Base-by-base conservation (phyloP, 768 basidiomycete genomes). In the Lanmaoa rubissima region DNA sequence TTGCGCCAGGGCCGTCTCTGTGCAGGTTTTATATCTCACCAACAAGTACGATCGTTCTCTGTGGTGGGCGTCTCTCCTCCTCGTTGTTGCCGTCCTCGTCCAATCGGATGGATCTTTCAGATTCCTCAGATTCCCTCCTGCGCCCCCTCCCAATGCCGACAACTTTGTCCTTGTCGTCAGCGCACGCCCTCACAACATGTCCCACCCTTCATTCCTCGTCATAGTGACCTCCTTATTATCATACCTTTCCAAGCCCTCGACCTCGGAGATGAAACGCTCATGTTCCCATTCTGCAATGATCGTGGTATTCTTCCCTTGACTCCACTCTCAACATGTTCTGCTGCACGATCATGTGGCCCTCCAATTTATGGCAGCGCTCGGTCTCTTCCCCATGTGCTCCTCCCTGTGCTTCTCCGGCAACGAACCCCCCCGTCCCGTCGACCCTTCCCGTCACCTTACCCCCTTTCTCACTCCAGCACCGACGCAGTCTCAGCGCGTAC, bases 261-360 rank as follows among this genome's bases (percentile, higher is more conserved):
- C 70, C 62, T 72, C 70, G 70, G 70, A 72, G 51, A 72, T 72
- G 70, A 72, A 73, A 39, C 62, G 45, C 68, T 72, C 70, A 69
- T 73, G 69, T 71, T 65, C 55, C 6, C 45, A 38, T 56, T 54
- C 64, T 62, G 34, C 55, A 55, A 45, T 53, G 61, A 65, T 62
- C 64, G 65, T 71, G 68, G 63, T 60, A 60, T 53, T 50, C 67
- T 68, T 60, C 59, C 50, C 39, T 54, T 60, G n/a, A 60, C 67
- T 69, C 71, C 71, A 62, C 60, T 51, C 51, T 53, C 61, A 72
- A 56, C 68, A 71, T 67, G 69, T 59, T 60, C 62, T 64, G 57
- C 69, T 60, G 59, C 58, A 55, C 53, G 46, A 44, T 62, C 69
- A 54, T 63, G 59, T 67, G 61, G 51, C 57, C 46, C 65, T 41